Evolutionary conservation across 1,284 basidiomycete genomes (phyloP).

Genomic region (Cutaneotrichosporon arboriforme): DNA sequence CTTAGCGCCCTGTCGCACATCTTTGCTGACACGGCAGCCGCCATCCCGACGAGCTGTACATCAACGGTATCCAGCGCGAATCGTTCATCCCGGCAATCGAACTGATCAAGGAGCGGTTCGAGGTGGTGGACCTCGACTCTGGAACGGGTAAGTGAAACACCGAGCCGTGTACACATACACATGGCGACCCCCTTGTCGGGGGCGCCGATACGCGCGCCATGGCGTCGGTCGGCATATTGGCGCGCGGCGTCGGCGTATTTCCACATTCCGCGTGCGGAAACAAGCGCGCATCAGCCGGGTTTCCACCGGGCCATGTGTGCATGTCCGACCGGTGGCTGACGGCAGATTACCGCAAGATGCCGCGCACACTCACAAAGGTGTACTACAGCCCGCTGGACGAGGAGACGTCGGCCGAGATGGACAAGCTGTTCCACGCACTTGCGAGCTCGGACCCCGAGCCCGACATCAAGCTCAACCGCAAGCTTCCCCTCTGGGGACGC

Average conservation of each 20-base stretch:
- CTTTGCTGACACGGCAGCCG: slow-evolving; percentile 63
- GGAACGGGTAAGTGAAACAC: slow-evolving; percentile 66
- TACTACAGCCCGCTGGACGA: slow-evolving; percentile 76
- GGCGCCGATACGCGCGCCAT: neutral
- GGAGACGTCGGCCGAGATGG: slow-evolving; percentile 58
- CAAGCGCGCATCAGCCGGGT: slow-evolving; percentile 1
- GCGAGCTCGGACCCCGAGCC: slow-evolving; percentile 52
- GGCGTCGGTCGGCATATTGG: neutral
- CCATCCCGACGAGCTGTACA: slow-evolving; percentile 94
- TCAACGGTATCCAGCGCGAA: slow-evolving; percentile 97
- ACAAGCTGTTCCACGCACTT: slow-evolving; percentile 74
- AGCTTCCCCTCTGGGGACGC: slow-evolving; percentile 83
- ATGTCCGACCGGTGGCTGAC: no score
- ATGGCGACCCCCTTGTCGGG: slow-evolving; percentile 9
- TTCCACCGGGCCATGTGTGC: no score
- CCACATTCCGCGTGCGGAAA: neutral
- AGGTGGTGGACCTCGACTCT: slow-evolving; percentile 87
- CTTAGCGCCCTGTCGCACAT: neutral
- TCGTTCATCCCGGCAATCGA: slow-evolving; percentile 95
- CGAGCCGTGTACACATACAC: neutral
- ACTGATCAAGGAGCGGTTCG: slow-evolving; percentile 77
- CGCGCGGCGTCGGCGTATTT: neutral
- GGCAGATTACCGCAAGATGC: slow-evolving; percentile 83
- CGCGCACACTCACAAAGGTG: slow-evolving; percentile 81
- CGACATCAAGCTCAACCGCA: slow-evolving; percentile 58